A percentile compares a stretch with the other conserved stretches of the same genome.
Evolutionary conservation across 2,329 filamentous ascomycete species (phyloP).

Genomic region (Cordyceps javanica): DNA sequence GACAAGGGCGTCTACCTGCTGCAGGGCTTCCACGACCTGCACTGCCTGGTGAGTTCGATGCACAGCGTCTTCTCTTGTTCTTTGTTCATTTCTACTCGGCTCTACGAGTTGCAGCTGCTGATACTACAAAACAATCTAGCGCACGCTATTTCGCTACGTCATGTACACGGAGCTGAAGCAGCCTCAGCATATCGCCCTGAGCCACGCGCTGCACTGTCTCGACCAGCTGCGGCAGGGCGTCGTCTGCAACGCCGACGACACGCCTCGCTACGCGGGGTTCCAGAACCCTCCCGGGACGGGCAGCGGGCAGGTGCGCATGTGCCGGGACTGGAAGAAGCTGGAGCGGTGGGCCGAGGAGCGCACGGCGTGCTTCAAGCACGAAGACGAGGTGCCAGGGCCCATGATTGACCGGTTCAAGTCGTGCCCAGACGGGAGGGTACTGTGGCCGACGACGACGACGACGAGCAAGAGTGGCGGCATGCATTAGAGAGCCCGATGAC

Average conservation of each 20-base stretch:
- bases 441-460: not conserved
- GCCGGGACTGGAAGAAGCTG: constrained; percentile 4
- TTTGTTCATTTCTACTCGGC: not conserved
- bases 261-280: constrained; percentile 5
- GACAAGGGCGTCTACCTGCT: constrained; percentile 1
- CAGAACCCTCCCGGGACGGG: not conserved
- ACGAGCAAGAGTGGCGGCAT: too few species aligned
- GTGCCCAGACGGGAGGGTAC: constrained; percentile 1
- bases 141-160: not conserved
- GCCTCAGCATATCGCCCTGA: not conserved
- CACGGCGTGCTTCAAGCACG: not conserved
- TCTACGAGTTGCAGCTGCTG: too few species aligned
- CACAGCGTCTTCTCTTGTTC: not conserved
- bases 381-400: constrained; percentile 10
- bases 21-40: constrained; percentile 4
- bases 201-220: not conserved
- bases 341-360: not conserved
- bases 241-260: constrained; percentile 7
- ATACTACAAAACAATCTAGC: too few species aligned
- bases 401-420: constrained; percentile 12
- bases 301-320: constrained; percentile 3
- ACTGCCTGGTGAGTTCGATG: not conserved
- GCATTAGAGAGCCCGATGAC: too few species aligned
- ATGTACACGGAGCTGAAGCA: not conserved
- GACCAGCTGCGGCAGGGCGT: constrained; percentile 6